Base-by-base conservation (phyloP, 306 rosid genomes). In the Dalbergia cultrata region DNA sequence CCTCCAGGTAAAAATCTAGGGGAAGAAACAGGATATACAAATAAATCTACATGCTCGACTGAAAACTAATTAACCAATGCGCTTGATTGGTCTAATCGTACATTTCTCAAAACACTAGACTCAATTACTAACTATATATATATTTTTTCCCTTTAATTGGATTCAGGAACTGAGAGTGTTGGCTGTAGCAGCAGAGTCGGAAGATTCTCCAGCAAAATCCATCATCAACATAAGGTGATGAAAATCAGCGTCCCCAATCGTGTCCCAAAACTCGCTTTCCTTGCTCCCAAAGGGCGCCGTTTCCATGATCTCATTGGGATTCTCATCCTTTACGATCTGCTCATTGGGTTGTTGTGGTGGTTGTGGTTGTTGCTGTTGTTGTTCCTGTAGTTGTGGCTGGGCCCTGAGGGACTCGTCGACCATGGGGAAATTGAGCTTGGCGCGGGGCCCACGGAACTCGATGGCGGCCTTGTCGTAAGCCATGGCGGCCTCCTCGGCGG, bases 381-480 rank as follows among this genome's bases (percentile, higher is more conserved):
- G 60, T 17, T 47, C 53, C 16, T 54, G 12, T 4, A 7, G 1
- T 2, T 8, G 60, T 8, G 60, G 22, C 60, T 54, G 60, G 58
- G 58, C 19, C 60, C 13, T 61, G 35, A 83, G 72, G 4, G 97
- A 86, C 76, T 81, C 85, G 9, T 91, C 97, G 0, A 85, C 80
- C 41, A 90, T 71, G 0, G 97, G 98, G 16, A 95, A 95, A 67
- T 95, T 95, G 73, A 95, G 97, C 86, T 89, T 95, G 2, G 98
- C 99, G 14, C 98, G 81, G 0, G 99, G 90, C 9, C 99, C 99
- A 0, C 99, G 98, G 37, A 95, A 95, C 64, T 89, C 97, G 7
- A 86, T 88, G 5, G 98, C 98, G 0, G 95, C 96, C 26, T 81
- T 89, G 22, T 95, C 98, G 77, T 95, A 95, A 3, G 99, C 98